Conservation (phyloP, 148 eudicot genomes). For the Chenopodium quinoa region DNA sequence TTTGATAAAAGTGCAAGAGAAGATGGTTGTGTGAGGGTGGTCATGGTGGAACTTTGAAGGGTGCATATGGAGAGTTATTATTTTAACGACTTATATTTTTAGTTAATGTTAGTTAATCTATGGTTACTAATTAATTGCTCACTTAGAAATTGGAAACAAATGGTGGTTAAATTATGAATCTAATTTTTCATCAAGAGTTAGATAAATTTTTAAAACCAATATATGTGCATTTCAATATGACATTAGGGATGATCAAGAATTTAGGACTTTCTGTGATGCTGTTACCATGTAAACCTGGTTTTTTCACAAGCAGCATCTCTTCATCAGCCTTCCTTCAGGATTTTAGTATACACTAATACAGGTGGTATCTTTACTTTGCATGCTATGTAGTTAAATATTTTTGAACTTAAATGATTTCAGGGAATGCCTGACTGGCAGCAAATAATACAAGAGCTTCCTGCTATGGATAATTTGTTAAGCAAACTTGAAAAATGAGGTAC, state of each 20-base stretch:
- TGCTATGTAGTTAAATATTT: background rate
- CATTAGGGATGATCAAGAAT: background rate
- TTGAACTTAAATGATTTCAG: slow-evolving; percentile 34
- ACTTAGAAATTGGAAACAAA: background rate
- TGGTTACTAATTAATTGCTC: background rate
- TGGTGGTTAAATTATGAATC: background rate
- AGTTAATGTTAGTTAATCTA: too few species aligned
- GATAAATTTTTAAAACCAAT: background rate
- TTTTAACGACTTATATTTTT: too few species aligned
- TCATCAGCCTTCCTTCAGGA: background rate
- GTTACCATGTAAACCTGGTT: background rate
- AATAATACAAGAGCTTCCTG: slow-evolving; percentile 75
- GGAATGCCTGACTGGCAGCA: slow-evolving; percentile 96
- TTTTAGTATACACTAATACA: background rate
- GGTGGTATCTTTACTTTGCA: background rate
- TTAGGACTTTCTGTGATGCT: background rate
- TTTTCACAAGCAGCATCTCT: background rate
- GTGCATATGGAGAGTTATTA: too few species aligned
- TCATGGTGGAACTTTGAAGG: too few species aligned
- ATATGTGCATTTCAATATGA: background rate
- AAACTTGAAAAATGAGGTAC: slow-evolving; percentile 75
- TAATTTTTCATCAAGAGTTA: background rate
- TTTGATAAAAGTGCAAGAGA: too few species aligned
- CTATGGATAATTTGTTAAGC: slow-evolving; percentile 77
- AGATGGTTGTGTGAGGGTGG: too few species aligned